Evolutionary conservation across 1,284 basidiomycete species (phyloP).

Genomic region (Quambalaria eucalypti): DNA sequence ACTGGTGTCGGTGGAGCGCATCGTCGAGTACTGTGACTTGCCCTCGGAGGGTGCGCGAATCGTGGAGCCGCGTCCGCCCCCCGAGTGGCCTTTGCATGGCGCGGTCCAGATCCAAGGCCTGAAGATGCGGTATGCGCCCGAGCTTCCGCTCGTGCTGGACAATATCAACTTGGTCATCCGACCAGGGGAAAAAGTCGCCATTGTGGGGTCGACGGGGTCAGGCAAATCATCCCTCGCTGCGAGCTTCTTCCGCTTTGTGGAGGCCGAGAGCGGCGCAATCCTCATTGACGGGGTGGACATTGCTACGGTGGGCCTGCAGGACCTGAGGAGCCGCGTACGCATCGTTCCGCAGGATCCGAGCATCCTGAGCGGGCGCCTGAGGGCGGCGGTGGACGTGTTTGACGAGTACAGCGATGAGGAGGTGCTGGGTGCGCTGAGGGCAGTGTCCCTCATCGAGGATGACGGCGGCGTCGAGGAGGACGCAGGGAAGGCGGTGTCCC

Average conservation of each 20-base stretch:
- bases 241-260: slow-evolving; percentile 30
- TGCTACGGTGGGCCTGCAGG: slow-evolving; percentile 48
- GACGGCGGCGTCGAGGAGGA: not conserved
- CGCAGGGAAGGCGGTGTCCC: too few species aligned
- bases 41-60: slow-evolving; percentile 10
- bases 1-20: slow-evolving; percentile 48
- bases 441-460: slow-evolving; percentile 3
- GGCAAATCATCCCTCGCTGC: slow-evolving; percentile 46
- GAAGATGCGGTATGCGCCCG: slow-evolving; percentile 50
- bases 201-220: slow-evolving; percentile 60
- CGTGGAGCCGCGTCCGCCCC: not conserved
- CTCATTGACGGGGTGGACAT: slow-evolving; percentile 48
- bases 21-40: slow-evolving; percentile 47
- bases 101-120: slow-evolving; percentile 50
- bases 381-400: slow-evolving; percentile 28
- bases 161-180: slow-evolving; percentile 51
- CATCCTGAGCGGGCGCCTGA: slow-evolving; percentile 31
- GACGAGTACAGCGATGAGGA: slow-evolving; percentile 29
- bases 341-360: slow-evolving; percentile 50
- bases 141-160: slow-evolving; percentile 52
- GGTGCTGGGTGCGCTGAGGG: slow-evolving; percentile 16
- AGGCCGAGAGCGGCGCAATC: slow-evolving; percentile 25
- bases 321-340: slow-evolving; percentile 51
- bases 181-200: slow-evolving; percentile 71
- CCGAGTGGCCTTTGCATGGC: slow-evolving; percentile 50